Evolutionary conservation across 768 basidiomycete genomes (phyloP), one percentile per base, ranked within the genome.

Genomic region (Lactarius trivialis): DNA sequence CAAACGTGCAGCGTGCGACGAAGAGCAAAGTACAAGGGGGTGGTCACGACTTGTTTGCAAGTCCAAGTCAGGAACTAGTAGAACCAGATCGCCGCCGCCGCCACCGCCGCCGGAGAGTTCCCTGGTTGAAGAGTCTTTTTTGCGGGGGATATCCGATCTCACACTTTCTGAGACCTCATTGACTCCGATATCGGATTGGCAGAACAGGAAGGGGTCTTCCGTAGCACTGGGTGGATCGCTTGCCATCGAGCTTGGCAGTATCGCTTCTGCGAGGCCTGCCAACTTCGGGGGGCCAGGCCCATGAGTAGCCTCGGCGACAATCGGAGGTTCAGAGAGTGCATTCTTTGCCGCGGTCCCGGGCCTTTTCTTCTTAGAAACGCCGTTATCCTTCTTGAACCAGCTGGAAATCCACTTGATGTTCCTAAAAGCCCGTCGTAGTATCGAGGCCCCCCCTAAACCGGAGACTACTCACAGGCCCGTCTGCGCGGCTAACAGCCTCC

Each of bases 351-450:
- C 8, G 36, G 19, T 24, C 32, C 28, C 45, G 11, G 0, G n/a
- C n/a, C n/a, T 17, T n/a, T 50, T 63, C 37, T 24, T 60, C 54
- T 60, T 64, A 7, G 63, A 28, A 7, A 43, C 15, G 11, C 32
- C 24, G 49, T 64, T 60, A 11, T 15, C 48, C 49, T 33, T 54
- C 63, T 60, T 64, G 58, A 64, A 64, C 63, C 63, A 64, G 26
- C 39, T 45, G 49, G 58, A n/a, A 41, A 65, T 63, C 65, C 65
- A 65, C 48, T 65, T 65, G 32, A 19, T n/a, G 9, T 65, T 54
- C 9, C 65, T 65, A 21, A 1, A 26, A 57, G 32, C 17, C 8
- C 30, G 36, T 63, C 26, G 56, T 30, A n/a, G 49, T 15, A 24
- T n/a, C 11, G 7, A 49, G 26, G n/a, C n/a, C n/a, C n/a, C 8